These are phyloP conservation scores for Schizonepeta tenuifolia DNA, from an alignment of 257 asterid species.

Conservation along the genomic window DNA sequence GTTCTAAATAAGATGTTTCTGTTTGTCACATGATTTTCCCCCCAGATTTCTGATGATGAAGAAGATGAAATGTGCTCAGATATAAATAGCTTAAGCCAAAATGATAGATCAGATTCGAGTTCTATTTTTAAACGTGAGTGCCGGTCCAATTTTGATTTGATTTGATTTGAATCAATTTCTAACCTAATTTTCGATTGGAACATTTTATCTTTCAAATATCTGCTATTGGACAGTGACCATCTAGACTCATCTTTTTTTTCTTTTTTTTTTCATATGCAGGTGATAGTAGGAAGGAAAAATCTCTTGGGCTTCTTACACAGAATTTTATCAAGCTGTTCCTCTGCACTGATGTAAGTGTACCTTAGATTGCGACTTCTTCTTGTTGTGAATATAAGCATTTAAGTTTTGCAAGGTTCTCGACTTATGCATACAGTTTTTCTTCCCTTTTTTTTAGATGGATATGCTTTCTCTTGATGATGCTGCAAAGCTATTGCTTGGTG, in stretches of 20 bases:
- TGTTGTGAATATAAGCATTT: background rate
- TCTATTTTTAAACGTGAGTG: conserved; percentile 44
- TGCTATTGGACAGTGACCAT: background rate
- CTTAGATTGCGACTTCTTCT: background rate
- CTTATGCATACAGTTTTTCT: conserved; percentile 7
- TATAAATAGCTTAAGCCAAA: conserved; percentile 48
- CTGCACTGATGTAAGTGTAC: conserved; percentile 75
- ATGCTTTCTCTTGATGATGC: conserved; percentile 96
- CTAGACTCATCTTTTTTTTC: background rate
- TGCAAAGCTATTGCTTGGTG: conserved; percentile 89
- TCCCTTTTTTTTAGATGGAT: conserved; percentile 58
- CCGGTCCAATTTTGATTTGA: conserved; percentile 61
- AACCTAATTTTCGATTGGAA: background rate
- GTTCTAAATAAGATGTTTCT: background rate
- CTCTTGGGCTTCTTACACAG: conserved; percentile 94
- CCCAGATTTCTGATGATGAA: conserved; percentile 82
- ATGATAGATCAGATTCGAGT: conserved; percentile 51
- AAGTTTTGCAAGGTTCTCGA: conserved; percentile 3
- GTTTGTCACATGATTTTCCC: background rate
- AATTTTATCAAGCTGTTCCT: conserved; percentile 93
- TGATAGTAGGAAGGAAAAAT: conserved; percentile 91
- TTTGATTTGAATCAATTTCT: conserved; percentile 16
- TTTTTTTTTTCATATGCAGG: conserved; percentile 31
- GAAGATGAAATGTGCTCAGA: conserved; percentile 69
- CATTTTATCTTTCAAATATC: background rate